Conservation (phyloP, 1,284 basidiomycete species). For the Schizophyllum commune region DNA sequence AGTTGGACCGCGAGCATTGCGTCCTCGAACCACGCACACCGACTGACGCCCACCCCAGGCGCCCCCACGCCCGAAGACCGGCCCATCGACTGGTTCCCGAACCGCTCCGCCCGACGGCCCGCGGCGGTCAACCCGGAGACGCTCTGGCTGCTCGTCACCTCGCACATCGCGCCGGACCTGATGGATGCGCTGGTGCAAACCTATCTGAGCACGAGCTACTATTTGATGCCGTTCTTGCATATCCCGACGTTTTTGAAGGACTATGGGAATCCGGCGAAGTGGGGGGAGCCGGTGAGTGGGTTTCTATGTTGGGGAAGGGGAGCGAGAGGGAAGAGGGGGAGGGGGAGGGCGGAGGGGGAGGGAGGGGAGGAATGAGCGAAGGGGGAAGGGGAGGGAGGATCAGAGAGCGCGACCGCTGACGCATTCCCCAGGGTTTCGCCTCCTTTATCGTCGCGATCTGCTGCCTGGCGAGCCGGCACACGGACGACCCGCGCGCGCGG, state of each 20-base stretch:
- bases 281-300: slow-evolving; percentile 72
- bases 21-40: no score
- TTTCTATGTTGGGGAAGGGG: no score
- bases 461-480: slow-evolving; percentile 82
- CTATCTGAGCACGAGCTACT: slow-evolving; percentile 85
- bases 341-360: no score
- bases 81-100: slow-evolving; percentile 61
- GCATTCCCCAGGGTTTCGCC: slow-evolving; percentile 79
- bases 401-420: no score
- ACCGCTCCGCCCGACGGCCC: slow-evolving; percentile 55
- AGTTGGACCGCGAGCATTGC: no score
- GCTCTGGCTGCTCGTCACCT: slow-evolving; percentile 68
- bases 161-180: slow-evolving; percentile 73
- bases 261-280: slow-evolving; percentile 86
- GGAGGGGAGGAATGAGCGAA: no score
- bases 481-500: slow-evolving; percentile 82
- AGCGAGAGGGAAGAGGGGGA: no score
- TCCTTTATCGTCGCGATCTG: slow-evolving; percentile 86
- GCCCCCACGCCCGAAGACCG: no score
- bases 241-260: slow-evolving; percentile 87
- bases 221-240: slow-evolving; percentile 85
- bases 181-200: slow-evolving; percentile 88
- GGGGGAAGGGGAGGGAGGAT: no score
- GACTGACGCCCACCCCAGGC: no score
- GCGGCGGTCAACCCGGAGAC: slow-evolving; percentile 75